Evolutionary conservation across 2,329 filamentous ascomycete genomes (phyloP).

Genomic region (Verticillium nubilum): DNA sequence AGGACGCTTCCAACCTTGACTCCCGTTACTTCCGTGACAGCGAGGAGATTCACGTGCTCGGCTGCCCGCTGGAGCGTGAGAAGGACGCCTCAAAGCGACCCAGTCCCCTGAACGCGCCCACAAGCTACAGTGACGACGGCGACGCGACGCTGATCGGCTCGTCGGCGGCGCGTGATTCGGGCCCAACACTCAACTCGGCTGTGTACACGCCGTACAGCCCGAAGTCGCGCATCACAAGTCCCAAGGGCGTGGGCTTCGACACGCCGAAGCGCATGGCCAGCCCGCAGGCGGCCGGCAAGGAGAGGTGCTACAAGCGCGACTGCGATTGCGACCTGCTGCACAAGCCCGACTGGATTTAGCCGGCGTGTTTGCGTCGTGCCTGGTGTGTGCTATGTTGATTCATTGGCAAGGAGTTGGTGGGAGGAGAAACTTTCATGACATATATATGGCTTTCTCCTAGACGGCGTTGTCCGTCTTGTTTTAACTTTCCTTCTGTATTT

Average conservation of each 20-base stretch:
- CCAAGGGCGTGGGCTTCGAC: conserved; percentile 35
- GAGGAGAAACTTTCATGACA: neutral
- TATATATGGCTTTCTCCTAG: neutral
- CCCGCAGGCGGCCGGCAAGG: neutral
- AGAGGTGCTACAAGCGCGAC: conserved; percentile 11
- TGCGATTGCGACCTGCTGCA: conserved; percentile 11
- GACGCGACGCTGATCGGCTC: conserved; percentile 4
- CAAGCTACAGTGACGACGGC: conserved; percentile 15
- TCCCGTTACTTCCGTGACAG: conserved; percentile 23
- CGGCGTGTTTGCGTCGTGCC: neutral
- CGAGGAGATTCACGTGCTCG: conserved; percentile 32
- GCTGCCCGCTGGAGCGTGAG: conserved; percentile 21
- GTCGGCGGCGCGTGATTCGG: conserved; percentile 12
- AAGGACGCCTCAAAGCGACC: conserved; percentile 16
- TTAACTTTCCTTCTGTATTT: neutral
- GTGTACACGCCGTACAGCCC: conserved; percentile 43
- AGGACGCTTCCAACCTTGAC: conserved; percentile 38
- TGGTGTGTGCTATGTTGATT: conserved; percentile 5
- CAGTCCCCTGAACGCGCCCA: conserved; percentile 21
- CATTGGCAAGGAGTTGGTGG: neutral
- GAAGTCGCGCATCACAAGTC: conserved; percentile 31
- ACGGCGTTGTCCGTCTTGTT: neutral
- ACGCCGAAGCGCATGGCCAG: conserved; percentile 9
- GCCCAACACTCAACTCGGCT: conserved; percentile 41
- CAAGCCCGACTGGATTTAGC: conserved; percentile 25